Evolutionary conservation across 441 rosid genomes (phyloP), one percentile per base, ranked within the genome.

Genomic region (Isatis lusitanica): DNA sequence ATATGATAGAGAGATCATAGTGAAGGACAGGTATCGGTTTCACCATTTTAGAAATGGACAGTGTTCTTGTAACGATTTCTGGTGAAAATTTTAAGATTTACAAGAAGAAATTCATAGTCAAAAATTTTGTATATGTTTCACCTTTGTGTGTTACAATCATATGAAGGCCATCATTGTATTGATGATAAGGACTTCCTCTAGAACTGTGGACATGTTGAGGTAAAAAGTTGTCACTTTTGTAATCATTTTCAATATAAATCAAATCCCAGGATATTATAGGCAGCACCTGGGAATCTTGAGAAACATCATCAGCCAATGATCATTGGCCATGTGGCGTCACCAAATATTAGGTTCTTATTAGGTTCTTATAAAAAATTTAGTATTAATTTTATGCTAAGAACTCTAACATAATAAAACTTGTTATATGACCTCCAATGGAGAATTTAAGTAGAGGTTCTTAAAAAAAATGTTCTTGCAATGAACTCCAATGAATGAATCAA

Each of bases 1-100:
- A 58, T 91, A 88, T 63, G 53, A 81, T 21, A 83, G 88, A 46
- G 92, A 91, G 69, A 86, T 91, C 7, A 38, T 86, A 58, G 79
- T 91, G 64, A 81, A 93, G 66, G 92, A 91, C 39, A 51, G 91
- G 40, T 87, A 85, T 71, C 61, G 94, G 42, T 91, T 89, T 78
- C 97, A 91, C 62, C 91, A 84, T 81, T 91, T 91, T 59, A 86
- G 79, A 56, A 74, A 76, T 30, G 97, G 97, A 3, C 60, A 79
- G 15, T 89, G 97, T 75, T 91, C 94, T 1, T 91, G 97, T 75
- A 85, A 74, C 66, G 97, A 87, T 73, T 91, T 85, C 66, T 91
- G 92, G 94, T 91, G 81, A 88, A 57, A 12, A 9, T 21, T 30
- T n/a, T 39, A 50, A n/a, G 4, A 35, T 13, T 28, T 40, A 21